A percentile compares a stretch with the other conserved stretches of the same genome.
These are phyloP conservation scores for Arthroderma sp. DNA, from an alignment of 2,329 filamentous ascomycete species.

Conservation along the genomic window DNA sequence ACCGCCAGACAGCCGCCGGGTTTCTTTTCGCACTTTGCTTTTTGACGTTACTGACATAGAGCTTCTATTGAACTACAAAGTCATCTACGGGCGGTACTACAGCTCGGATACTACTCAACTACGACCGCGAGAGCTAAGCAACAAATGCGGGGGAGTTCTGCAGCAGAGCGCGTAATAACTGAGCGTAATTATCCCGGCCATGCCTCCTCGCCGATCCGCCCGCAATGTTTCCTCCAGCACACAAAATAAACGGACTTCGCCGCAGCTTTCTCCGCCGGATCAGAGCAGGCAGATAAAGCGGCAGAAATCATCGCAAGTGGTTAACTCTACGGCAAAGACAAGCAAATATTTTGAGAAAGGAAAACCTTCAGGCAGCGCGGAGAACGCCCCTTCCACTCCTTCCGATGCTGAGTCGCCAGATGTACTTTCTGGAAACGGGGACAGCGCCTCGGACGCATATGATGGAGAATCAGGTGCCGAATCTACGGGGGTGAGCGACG, in stretches of 20 bases:
- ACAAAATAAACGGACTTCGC: neutral
- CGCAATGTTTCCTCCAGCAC: neutral
- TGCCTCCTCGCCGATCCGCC: constrained; percentile 6
- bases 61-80: no score
- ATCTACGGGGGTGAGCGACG: neutral
- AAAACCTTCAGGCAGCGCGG: no score
- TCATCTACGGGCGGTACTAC: no score
- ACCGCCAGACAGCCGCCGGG: no score
- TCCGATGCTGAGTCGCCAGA: neutral
- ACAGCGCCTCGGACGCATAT: constrained; percentile 1
- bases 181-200: neutral
- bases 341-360: constrained; percentile 36
- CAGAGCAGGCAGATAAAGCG: constrained; percentile 11
- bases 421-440: neutral
- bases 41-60: no score
- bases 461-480: constrained; percentile 11
- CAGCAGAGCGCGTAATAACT: no score
- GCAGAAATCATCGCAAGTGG: constrained; percentile 6
- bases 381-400: neutral
- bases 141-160: no score
- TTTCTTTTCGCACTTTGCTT: no score
- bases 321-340: constrained; percentile 32
- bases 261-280: constrained; percentile 14
- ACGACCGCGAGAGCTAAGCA: no score
- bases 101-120: no score